Conservation (phyloP, 371 early-diverging fungal species). For the Dinochytrium kinnereticum region DNA sequence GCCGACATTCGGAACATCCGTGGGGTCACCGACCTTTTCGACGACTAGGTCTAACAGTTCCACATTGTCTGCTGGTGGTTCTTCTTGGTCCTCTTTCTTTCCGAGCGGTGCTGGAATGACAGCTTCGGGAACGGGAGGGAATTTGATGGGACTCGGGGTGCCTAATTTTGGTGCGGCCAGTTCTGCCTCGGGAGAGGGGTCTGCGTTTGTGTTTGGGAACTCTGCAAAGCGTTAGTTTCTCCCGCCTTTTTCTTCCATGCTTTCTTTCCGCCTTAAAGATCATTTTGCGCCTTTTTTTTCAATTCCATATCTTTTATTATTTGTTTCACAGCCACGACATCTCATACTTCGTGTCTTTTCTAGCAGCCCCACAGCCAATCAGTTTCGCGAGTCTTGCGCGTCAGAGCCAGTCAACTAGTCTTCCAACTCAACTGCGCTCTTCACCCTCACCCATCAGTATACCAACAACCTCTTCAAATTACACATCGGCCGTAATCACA, state of each 20-base stretch:
- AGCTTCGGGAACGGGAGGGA: too few relatives aligned
- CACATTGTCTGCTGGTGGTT: background rate
- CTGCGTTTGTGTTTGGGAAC: background rate
- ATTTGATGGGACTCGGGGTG: too few relatives aligned
- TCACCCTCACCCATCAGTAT: background rate
- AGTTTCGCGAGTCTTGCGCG: conserved; percentile 9
- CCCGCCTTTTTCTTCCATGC: background rate
- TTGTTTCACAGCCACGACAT: background rate
- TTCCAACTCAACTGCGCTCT: background rate
- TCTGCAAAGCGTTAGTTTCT: background rate
- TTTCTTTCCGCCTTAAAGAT: too few relatives aligned
- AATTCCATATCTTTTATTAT: background rate
- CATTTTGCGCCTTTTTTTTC: too few relatives aligned
- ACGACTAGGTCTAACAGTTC: background rate
- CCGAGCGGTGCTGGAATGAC: background rate
- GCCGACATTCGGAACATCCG: background rate
- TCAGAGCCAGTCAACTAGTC: background rate
- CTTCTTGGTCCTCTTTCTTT: background rate
- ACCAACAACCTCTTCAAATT: background rate
- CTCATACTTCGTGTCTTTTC: too few relatives aligned
- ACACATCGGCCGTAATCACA: background rate
- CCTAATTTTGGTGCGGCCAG: too few relatives aligned
- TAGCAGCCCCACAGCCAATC: background rate
- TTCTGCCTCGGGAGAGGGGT: background rate
- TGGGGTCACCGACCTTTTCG: background rate